Conservation (phyloP, 2,329 filamentous ascomycete species). For the Beauveria brongniartii region DNA sequence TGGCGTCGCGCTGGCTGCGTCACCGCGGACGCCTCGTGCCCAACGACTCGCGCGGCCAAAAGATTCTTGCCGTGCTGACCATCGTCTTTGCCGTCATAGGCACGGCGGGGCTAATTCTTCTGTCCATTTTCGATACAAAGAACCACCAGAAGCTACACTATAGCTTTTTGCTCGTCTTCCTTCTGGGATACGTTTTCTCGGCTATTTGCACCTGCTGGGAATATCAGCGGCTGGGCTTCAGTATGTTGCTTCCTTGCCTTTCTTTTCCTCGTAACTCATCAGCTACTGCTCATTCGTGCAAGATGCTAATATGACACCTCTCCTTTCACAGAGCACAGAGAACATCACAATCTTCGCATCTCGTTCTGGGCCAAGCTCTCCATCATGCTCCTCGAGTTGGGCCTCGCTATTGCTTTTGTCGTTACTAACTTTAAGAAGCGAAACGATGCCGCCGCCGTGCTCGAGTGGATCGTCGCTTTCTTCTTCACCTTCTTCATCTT, state of each 20-base stretch:
- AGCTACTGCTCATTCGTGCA: too few relatives aligned
- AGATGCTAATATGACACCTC: not conserved
- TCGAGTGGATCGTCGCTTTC: constrained; percentile 75
- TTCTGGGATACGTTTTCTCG: constrained; percentile 74
- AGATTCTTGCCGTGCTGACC: constrained; percentile 50
- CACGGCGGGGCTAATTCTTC: constrained; percentile 69
- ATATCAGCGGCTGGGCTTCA: constrained; percentile 76
- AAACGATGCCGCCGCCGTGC: constrained; percentile 62
- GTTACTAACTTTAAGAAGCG: constrained; percentile 39
- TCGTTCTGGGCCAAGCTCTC: constrained; percentile 83
- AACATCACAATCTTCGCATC: constrained; percentile 62
- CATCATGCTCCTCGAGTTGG: constrained; percentile 76
- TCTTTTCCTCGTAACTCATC: not conserved
- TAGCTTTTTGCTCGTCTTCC: constrained; percentile 73
- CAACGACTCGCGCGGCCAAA: constrained; percentile 58
- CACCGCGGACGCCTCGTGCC: constrained; percentile 71
- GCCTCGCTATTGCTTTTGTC: constrained; percentile 66
- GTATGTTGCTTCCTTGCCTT: constrained; percentile 29
- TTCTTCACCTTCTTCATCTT: constrained; percentile 84
- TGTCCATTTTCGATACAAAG: constrained; percentile 81
- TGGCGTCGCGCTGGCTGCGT: constrained; percentile 76
- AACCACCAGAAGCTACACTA: constrained; percentile 61
- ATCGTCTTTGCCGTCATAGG: constrained; percentile 67
- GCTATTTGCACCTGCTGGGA: constrained; percentile 87
- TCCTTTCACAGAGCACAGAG: constrained; percentile 51